Percentiles rank a stretch among this genome's conserved stretches.
phyloP scores from a whole-genome alignment of 2,329 filamentous ascomycete genomes.

The Metarhizium humberi region DNA sequence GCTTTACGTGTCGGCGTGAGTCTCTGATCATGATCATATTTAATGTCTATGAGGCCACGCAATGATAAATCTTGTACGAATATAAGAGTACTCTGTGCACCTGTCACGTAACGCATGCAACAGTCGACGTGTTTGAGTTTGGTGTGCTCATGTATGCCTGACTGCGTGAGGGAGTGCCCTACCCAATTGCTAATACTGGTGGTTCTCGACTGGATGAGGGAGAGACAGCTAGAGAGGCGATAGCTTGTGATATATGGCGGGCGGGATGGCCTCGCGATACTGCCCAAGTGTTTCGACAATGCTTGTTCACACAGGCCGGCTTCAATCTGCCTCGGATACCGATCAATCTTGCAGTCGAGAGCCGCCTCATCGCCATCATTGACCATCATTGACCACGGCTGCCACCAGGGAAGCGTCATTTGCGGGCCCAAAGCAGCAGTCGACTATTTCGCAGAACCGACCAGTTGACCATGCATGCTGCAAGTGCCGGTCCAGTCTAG shows the following conservation, averaged over 20 bases:
- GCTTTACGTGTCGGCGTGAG: constrained; percentile 11
- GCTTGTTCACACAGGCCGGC: background rate
- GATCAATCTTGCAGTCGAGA: background rate
- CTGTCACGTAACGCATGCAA: background rate
- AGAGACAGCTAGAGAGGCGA: too few species aligned
- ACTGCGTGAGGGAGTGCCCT: too few species aligned
- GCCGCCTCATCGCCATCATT: background rate
- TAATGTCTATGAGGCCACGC: constrained; percentile 14
- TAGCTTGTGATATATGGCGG: too few species aligned
- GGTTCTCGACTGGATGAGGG: too few species aligned
- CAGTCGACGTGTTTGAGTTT: background rate
- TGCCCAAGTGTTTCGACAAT: too few species aligned
- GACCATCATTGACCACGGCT: background rate
- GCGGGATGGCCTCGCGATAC: too few species aligned
- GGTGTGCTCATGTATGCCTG: too few species aligned
- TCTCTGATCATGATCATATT: constrained; percentile 14
- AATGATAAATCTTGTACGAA: constrained; percentile 21
- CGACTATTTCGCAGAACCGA: background rate
- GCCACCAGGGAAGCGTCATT: background rate
- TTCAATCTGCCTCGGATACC: background rate
- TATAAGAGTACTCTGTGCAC: background rate
- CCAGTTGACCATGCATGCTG: constrained; percentile 11
- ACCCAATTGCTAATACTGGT: too few species aligned
- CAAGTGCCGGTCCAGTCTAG: constrained; percentile 15
- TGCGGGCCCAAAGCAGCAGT: background rate